These are phyloP conservation scores for Pythium phragmiticola DNA, from an alignment of 352 stramenopile species.

Conservation along the genomic window DNA sequence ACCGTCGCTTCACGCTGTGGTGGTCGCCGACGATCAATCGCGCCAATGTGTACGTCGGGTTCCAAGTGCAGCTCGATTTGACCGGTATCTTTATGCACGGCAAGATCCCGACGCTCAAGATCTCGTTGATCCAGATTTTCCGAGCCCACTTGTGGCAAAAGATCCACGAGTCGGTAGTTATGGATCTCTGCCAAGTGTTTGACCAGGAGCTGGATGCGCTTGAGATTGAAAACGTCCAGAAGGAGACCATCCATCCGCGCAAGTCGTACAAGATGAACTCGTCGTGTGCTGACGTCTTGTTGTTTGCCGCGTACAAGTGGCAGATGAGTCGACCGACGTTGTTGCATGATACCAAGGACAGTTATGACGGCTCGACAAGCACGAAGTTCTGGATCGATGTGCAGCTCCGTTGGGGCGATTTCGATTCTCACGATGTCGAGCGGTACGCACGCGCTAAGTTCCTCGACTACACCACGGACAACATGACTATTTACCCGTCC, in stretches of 20 bases:
- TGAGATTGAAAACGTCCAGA: slow-evolving; percentile 99
- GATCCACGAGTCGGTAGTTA: slow-evolving; percentile 99
- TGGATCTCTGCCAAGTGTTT: slow-evolving; percentile 98
- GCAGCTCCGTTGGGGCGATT: slow-evolving; percentile 99
- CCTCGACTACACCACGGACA: slow-evolving; percentile 99
- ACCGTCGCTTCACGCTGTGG: slow-evolving; percentile 99
- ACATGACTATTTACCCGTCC: slow-evolving; percentile 99
- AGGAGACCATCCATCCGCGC: slow-evolving; percentile 99
- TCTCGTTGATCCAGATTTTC: slow-evolving; percentile 97
- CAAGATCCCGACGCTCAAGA: slow-evolving; percentile 99
- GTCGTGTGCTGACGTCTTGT: slow-evolving; percentile 98
- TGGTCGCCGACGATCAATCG: slow-evolving; percentile 99
- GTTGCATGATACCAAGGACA: slow-evolving; percentile 95
- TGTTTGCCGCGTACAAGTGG: slow-evolving; percentile 99
- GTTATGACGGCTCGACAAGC: slow-evolving; percentile 94
- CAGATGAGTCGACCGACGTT: slow-evolving; percentile 83
- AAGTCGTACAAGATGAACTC: slow-evolving; percentile 99
- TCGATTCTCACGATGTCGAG: slow-evolving; percentile 99
- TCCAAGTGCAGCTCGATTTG: slow-evolving; percentile 99
- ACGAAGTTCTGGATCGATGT: slow-evolving; percentile 99
- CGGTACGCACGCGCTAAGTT: slow-evolving; percentile 99
- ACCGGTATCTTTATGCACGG: slow-evolving; percentile 99
- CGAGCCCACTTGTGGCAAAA: slow-evolving; percentile 99
- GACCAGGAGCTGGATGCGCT: slow-evolving; percentile 99
- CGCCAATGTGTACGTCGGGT: slow-evolving; percentile 99